These are phyloP conservation scores for Amesomyces nigricolor DNA, from an alignment of 2,329 filamentous ascomycete genomes.

Conservation along the genomic window DNA sequence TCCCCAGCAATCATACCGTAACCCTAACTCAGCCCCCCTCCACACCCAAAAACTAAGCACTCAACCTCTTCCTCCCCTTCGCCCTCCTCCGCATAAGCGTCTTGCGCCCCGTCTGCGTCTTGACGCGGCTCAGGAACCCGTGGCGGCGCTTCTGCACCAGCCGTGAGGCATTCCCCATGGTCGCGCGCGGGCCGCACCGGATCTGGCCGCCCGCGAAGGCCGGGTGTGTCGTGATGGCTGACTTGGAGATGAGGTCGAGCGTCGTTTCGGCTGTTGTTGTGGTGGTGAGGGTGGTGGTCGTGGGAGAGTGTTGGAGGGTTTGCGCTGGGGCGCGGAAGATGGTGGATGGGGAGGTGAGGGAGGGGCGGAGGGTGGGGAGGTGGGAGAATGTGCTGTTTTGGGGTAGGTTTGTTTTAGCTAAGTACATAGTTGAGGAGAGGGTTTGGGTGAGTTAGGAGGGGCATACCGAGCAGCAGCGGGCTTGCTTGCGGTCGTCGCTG, in stretches of 20 bases:
- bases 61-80: conserved; percentile 47
- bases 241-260: conserved; percentile 42
- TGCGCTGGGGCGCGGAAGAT: conserved; percentile 17
- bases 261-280: conserved; percentile 19
- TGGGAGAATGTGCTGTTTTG: conserved; percentile 34
- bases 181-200: conserved; percentile 54
- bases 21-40: no score
- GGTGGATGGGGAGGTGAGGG: conserved; percentile 31
- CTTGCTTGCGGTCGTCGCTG: not conserved
- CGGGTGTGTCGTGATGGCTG: conserved; percentile 47
- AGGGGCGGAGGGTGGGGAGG: conserved; percentile 47
- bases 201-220: conserved; percentile 47
- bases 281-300: conserved; percentile 25
- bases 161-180: conserved; percentile 49
- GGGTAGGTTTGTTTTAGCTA: not conserved
- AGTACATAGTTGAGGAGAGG: conserved; percentile 29
- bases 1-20: no score
- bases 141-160: conserved; percentile 55
- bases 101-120: conserved; percentile 47
- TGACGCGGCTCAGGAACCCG: conserved; percentile 49
- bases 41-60: conserved; percentile 24
- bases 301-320: conserved; percentile 27
- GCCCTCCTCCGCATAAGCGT: conserved; percentile 46
- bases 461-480: conserved; percentile 12
- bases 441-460: conserved; percentile 37